Percentiles rank a stretch among this genome's conserved stretches.
Conservation (phyloP, 2,329 filamentous ascomycete genomes). For the Metarhizium guizhouense region DNA sequence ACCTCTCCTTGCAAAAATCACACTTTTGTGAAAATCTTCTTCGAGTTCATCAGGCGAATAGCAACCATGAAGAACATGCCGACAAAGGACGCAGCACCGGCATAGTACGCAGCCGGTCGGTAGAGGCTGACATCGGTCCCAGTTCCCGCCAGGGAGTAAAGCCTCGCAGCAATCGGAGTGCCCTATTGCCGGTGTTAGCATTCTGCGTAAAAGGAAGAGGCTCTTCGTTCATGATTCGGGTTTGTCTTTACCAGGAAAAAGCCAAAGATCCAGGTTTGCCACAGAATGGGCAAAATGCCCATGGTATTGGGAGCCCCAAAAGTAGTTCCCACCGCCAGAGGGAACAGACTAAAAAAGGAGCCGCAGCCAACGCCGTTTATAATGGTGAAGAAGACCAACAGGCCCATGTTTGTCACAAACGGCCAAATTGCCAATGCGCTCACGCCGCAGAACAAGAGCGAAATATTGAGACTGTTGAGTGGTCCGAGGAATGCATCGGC, state of each 20-base stretch:
- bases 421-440: constrained; percentile 18
- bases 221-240: not conserved
- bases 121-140: constrained; percentile 11
- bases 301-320: constrained; percentile 16
- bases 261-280: constrained; percentile 19
- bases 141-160: constrained; percentile 14
- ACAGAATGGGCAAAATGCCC: constrained; percentile 17
- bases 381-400: constrained; percentile 15
- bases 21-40: constrained; percentile 4
- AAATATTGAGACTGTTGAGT: constrained; percentile 17
- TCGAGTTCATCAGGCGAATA: constrained; percentile 6
- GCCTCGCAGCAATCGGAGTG: constrained; percentile 17
- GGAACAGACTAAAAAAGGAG: constrained; percentile 20
- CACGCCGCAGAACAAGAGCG: constrained; percentile 15
- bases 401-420: constrained; percentile 14
- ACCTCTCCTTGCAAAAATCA: not conserved
- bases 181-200: constrained; percentile 11
- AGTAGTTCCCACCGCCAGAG: constrained; percentile 12
- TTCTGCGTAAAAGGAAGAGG: not conserved
- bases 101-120: constrained; percentile 19
- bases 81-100: constrained; percentile 15
- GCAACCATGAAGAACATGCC: constrained; percentile 10
- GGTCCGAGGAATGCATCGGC: constrained; percentile 17
- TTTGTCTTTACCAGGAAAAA: constrained; percentile 14
- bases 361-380: constrained; percentile 20